Conservation (phyloP, 192 early-diverging fungal species). For the Backusella circina region DNA sequence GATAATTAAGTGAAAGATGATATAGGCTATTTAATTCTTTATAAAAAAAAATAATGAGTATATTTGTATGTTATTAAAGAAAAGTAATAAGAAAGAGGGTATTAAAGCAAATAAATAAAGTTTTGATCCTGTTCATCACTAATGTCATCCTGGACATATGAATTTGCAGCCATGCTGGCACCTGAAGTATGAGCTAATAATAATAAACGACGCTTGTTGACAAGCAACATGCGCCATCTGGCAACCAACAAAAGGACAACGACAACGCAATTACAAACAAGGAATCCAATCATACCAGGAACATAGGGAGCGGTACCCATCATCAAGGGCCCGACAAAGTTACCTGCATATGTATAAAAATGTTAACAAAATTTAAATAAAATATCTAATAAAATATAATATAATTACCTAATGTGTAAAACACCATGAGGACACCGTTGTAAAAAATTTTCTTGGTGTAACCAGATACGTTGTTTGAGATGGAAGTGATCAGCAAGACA, state of each 20-base stretch:
- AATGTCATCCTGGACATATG: neutral
- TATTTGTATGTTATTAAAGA: neutral
- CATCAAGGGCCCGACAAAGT: constrained; percentile 18
- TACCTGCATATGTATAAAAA: neutral
- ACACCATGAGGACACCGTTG: constrained; percentile 6
- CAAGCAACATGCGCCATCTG: constrained; percentile 8
- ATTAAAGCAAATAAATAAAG: constrained; percentile 28
- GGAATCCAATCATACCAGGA: constrained; percentile 15
- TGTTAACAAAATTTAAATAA: neutral
- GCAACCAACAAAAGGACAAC: neutral
- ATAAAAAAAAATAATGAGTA: neutral
- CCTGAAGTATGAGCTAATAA: constrained; percentile 1
- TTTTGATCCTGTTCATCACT: constrained; percentile 19
- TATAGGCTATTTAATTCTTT: neutral
- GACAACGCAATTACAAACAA: constrained; percentile 8
- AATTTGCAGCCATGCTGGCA: neutral
- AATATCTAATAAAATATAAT: neutral
- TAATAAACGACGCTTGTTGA: constrained; percentile 5
- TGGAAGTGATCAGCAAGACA: constrained; percentile 3
- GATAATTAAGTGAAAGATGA: neutral
- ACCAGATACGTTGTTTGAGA: constrained; percentile 21
- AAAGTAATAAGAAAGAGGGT: neutral
- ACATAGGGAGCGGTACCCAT: constrained; percentile 13
- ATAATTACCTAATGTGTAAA: constrained; percentile 21
- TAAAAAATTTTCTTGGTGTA: constrained; percentile 30